Conservation (phyloP, 305 asterid genomes). For the Fraxinus sp. region DNA sequence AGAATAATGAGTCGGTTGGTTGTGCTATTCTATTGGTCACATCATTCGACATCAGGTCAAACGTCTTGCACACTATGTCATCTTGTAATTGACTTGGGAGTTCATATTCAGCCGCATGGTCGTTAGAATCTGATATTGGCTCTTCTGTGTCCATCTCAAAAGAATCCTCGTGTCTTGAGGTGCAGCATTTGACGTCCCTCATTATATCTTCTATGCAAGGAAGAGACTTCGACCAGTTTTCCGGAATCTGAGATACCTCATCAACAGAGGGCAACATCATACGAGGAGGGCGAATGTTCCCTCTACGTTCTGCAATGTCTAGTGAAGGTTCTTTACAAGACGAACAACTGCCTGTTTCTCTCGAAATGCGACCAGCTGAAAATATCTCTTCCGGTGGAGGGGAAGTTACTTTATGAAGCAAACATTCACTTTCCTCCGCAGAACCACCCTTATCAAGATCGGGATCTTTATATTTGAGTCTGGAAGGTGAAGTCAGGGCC, state of each 20-base stretch:
- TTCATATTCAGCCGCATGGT: constrained; percentile 21
- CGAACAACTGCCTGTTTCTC: constrained; percentile 33
- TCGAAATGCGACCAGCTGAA: constrained; percentile 27
- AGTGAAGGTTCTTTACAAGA: constrained; percentile 37
- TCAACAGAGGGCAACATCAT: constrained; percentile 55
- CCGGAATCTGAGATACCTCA: constrained; percentile 47
- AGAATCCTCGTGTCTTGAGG: constrained; percentile 25
- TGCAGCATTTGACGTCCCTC: constrained; percentile 34
- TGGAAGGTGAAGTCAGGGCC: constrained; percentile 49
- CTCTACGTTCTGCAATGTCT: constrained; percentile 42
- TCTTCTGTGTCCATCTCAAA: constrained; percentile 33
- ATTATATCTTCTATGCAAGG: constrained; percentile 35
- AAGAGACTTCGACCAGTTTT: constrained; percentile 31
- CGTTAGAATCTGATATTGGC: constrained; percentile 34
- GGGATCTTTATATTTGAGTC: constrained; percentile 28
- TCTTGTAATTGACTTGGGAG: constrained; percentile 27
- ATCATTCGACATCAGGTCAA: constrained; percentile 22
- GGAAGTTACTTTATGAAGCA: constrained; percentile 32
- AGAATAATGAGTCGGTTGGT: constrained; percentile 34
- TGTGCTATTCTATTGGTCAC: constrained; percentile 23
- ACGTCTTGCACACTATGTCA: constrained; percentile 31
- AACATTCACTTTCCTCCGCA: constrained; percentile 29
- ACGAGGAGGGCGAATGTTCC: constrained; percentile 36
- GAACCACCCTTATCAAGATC: constrained; percentile 24
- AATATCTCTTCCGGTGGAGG: constrained; percentile 33